Percentiles rank a stretch among this genome's conserved stretches.
Conservation (phyloP, 768 basidiomycete species). For the Pulveroboletus ravenelii region DNA sequence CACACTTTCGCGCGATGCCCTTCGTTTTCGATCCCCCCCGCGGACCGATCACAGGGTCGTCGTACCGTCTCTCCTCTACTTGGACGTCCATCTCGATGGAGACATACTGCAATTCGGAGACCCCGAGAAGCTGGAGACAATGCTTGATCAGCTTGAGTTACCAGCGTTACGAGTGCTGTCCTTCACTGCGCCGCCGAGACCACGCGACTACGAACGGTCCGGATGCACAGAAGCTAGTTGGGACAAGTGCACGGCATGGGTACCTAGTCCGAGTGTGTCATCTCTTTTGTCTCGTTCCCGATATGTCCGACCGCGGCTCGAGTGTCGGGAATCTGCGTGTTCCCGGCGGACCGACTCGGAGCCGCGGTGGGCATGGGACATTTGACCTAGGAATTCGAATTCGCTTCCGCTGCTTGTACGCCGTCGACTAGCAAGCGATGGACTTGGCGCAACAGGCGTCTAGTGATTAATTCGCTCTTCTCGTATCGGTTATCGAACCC, state of each 20-base stretch:
- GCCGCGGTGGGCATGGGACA: not conserved
- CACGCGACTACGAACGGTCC: not conserved
- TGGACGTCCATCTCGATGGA: slow-evolving; percentile 20
- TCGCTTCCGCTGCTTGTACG: no score
- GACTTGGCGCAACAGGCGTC: no score
- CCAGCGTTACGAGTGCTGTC: slow-evolving; percentile 16
- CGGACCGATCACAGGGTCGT: slow-evolving; percentile 1
- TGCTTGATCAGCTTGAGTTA: slow-evolving; percentile 22
- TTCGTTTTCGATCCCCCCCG: slow-evolving; percentile 8
- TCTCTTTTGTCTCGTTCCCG: slow-evolving; percentile 15
- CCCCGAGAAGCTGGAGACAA: slow-evolving; percentile 7
- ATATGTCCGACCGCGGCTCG: not conserved
- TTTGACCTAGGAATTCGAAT: not conserved
- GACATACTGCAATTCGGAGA: slow-evolving; percentile 21
- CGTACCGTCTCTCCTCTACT: slow-evolving; percentile 3
- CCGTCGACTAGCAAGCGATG: no score
- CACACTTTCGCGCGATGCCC: slow-evolving; percentile 6
- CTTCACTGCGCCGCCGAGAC: slow-evolving; percentile 5
- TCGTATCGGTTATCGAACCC: no score
- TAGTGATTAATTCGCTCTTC: no score
- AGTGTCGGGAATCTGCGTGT: slow-evolving; percentile 3
- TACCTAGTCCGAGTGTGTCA: slow-evolving; percentile 8
- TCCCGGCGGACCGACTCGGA: not conserved
- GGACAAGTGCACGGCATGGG: slow-evolving; percentile 11
- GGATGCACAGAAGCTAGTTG: not conserved